Base-by-base conservation (phyloP, 129 eudicot species). In the Sambucus nigra region DNA sequence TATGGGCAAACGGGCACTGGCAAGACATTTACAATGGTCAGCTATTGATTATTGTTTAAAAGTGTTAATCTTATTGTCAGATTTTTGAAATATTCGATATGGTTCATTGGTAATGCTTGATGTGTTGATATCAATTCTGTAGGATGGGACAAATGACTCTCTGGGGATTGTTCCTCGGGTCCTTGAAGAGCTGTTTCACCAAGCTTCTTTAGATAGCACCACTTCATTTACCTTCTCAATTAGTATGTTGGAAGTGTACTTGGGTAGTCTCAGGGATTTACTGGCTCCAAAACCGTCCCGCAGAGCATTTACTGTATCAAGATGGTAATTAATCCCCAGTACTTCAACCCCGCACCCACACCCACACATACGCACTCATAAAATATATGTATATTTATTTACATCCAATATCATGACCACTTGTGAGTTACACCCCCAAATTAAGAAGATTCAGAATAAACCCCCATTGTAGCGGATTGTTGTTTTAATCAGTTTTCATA, bases 1-100 rank as follows among this genome's bases (percentile, higher is more conserved):
- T 84, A 84, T 31, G 94, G 94, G 55, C 94, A 84, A 47, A 80
- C 94, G 17, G 88, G 88, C 57, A 84, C 88, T 0, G 94, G 94
- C 69, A 84, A 84, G 68, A 84, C 94, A 28, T 84, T 73, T 65
- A 80, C 88, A 57, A 84, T 80, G 88, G 88, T 84, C 16, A 21
- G 69, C 56, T 21, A 23, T 27, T 51, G 41, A 28, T 25, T 2
- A 7, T 20, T n/a, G 29, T 27, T 60, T 32, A 59, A 57, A 32
- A 0, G 16, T 26, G 7, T 17, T 31, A 35, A 35, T 53, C 8
- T 20, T 45, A 48, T 28, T 13, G 24, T 23, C 48, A 53, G 9
- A 51, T 9, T 58, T 23, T n/a, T n/a, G n/a, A n/a, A n/a, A n/a
- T n/a, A n/a, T n/a, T n/a, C n/a, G n/a, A n/a, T 55, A 25, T 35